Percentiles rank a stretch among this genome's conserved stretches.
phyloP scores from a whole-genome alignment of 257 asterid species.

The Nicotiana tomentosiformis region DNA sequence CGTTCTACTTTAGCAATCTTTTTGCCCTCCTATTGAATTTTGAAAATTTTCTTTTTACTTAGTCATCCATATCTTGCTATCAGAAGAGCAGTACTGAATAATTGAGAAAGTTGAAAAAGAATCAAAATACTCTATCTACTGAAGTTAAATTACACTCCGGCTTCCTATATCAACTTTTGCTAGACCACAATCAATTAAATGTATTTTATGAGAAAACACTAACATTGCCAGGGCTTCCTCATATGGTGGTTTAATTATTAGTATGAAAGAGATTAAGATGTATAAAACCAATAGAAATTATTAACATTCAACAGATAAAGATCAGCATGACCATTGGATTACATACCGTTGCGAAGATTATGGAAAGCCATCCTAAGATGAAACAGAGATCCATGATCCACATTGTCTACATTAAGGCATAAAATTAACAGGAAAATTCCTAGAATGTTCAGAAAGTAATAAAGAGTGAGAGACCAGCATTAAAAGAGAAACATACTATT shows the following conservation, averaged over 20 bases:
- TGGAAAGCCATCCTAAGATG: constrained; percentile 24
- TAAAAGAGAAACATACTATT: constrained; percentile 15
- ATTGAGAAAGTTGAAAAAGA: not conserved
- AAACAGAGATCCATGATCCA: constrained; percentile 12
- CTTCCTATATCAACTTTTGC: not conserved
- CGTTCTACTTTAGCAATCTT: not conserved
- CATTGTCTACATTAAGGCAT: constrained; percentile 7
- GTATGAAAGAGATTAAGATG: not conserved
- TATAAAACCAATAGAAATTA: not conserved
- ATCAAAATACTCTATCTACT: not conserved
- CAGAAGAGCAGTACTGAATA: not conserved
- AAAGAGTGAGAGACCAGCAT: not conserved
- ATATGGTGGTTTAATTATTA: not conserved
- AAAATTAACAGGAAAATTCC: not conserved
- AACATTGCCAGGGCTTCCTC: not conserved
- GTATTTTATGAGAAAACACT: not conserved
- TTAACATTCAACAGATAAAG: not conserved
- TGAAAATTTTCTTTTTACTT: not conserved
- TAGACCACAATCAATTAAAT: not conserved
- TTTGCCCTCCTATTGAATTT: not conserved
- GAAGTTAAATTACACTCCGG: not conserved
- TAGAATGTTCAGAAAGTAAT: not conserved
- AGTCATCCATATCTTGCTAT: not conserved
- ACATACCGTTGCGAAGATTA: constrained; percentile 20
- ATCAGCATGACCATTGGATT: not conserved